Evolutionary conservation across 805 yeast genomes (phyloP), one percentile per base, ranked within the genome.

Genomic region (Wickerhamiella vanderwaltii): DNA sequence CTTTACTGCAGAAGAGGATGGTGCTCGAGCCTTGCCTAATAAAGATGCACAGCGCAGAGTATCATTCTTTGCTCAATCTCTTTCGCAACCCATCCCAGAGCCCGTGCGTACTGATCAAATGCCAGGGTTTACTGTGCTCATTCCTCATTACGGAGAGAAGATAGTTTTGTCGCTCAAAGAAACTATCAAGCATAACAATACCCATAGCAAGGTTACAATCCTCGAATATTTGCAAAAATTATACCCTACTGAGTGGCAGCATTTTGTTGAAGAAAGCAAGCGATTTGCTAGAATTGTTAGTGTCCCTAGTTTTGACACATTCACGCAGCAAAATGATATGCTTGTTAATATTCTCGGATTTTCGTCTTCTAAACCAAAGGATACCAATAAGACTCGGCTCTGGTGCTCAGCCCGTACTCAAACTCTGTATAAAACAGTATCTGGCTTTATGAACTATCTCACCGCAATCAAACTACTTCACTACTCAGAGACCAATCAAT

Each of bases 341-440:
- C 28, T 22, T 18, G 18, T 36, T 13, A 22, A 23, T n/a, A 26
- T 29, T 12, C 20, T 53, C 6, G 56, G 56, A 6, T 53, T 53
- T 33, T 41, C 41, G 1, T 31, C 51, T 1, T 37, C 51, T 3
- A 48, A 48, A 12, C 54, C 56, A 1, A 45, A 44, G 31, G 51
- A 51, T 7, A 51, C 54, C 1, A 55, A 79, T 47, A 64, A 93
- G 56, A 84, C 94, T 0, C 67, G 94, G 53, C 69, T 84, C 2
- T 85, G 95, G 95, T 82, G 94, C 0, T 82, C 94, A 0, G 61
- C 81, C 41, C 67, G 94, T 52, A 73, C 83, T 2, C 95, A 85
- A 55, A 85, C 95, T 0, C 64, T 85, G 41, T 86, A 78, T 54
- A 65, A 95, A 29, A 85, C 95, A 0, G 67, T 83, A 2, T 73